Evolutionary conservation across 2,329 filamentous ascomycete genomes (phyloP), one percentile per base, ranked within the genome.

Genomic region (Exserohilum rostratum): DNA sequence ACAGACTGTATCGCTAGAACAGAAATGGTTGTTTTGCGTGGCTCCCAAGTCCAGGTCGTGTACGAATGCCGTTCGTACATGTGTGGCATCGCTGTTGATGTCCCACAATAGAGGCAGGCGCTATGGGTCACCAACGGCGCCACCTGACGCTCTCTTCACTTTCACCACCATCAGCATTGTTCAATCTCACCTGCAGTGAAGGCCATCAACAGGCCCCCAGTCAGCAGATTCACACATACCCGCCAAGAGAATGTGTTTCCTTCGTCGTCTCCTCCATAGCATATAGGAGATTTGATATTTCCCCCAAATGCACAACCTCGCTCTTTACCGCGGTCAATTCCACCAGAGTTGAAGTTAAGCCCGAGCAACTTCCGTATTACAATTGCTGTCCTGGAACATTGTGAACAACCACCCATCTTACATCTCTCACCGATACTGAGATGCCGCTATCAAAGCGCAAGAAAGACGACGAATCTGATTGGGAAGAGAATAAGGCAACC

Each of bases 81-180:
- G 7, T n/a, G 31, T 20, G 20, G n/a, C 13, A 10, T 47, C 11
- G 44, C 29, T 40, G 15, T 11, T n/a, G 22, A 6, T 5, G 15
- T 13, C 11, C 13, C 3, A 22, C 31, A 18, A 34, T 39, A 46
- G 22, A 44, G 27, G 37, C 43, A 35, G 45, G 38, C 10, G 37
- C 48, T 17, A 43, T 37, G 17, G 48, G 31, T 27, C 11, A 38
- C 39, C 11, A 43, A 18, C 2, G 15, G 12, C 40, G 15, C 22
- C 12, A 18, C 20, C 17, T 20, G 22, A 13, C 45, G 48, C 22
- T 39, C 3, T 20, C 51, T 46, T 60, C 46, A 50, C 47, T 40
- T 50, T 38, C 50, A 62, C 20, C 47, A 56, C 27, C 51, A 25
- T 7, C 33, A 20, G 27, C 15, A 18, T 43, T 47, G 17, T 13